A percentile compares a stretch with the other conserved stretches of the same genome.
These are phyloP conservation scores for Crithidia bombi DNA, from an alignment of 208 protist genomes.

Conservation along the genomic window DNA sequence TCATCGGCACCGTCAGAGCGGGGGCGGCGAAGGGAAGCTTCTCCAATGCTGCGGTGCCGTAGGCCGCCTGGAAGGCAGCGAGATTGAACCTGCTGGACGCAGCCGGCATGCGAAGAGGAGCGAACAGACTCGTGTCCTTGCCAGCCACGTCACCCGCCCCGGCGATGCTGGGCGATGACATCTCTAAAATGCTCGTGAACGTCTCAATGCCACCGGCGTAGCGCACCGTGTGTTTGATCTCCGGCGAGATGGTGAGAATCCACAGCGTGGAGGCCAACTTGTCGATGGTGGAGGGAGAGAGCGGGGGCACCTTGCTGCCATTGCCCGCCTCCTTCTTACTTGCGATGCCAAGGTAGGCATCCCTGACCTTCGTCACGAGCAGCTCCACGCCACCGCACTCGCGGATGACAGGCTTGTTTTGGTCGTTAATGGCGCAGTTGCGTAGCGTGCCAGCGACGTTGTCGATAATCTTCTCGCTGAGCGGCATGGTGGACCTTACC, in stretches of 20 bases:
- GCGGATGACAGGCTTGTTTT: conserved; percentile 88
- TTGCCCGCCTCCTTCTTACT: not conserved
- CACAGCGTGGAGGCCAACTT: conserved; percentile 91
- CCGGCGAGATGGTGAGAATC: conserved; percentile 90
- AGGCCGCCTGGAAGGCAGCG: conserved; percentile 32
- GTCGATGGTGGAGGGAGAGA: conserved; percentile 73
- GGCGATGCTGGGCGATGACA: conserved; percentile 56
- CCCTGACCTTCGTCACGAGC: conserved; percentile 66
- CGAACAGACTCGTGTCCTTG: conserved; percentile 19
- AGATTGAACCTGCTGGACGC: conserved; percentile 11
- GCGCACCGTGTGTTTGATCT: conserved; percentile 90
- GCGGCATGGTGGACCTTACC: conserved; percentile 24
- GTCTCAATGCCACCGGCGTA: conserved; percentile 76
- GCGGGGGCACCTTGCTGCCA: conserved; percentile 3
- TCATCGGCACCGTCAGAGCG: conserved; percentile 52
- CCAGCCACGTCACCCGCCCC: conserved; percentile 31
- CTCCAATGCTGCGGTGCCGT: conserved; percentile 26
- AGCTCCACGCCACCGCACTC: conserved; percentile 88
- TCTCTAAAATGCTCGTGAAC: conserved; percentile 67
- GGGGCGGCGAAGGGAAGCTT: conserved; percentile 43
- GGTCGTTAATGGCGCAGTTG: conserved; percentile 94
- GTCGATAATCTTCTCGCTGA: conserved; percentile 87
- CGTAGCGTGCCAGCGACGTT: conserved; percentile 91
- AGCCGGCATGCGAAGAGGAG: conserved; percentile 23
- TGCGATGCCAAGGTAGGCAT: conserved; percentile 38